phyloP scores from a whole-genome alignment of 257 asterid species.

The Solanum pinnatisectum region DNA sequence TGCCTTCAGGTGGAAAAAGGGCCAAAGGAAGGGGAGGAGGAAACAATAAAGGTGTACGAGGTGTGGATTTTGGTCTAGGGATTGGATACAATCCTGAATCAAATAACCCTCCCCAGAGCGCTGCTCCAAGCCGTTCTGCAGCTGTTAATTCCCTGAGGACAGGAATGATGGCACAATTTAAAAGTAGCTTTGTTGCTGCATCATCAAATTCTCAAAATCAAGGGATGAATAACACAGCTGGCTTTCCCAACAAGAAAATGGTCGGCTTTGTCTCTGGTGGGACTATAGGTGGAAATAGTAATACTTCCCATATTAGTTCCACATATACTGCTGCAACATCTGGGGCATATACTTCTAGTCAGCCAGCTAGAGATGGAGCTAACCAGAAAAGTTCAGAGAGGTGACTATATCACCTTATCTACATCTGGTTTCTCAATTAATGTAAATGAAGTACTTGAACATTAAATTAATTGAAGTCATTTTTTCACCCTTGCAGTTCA shows the following conservation, averaged over 20 bases:
- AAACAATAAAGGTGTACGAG: slow-evolving; percentile 77
- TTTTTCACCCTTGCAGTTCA: slow-evolving; percentile 12
- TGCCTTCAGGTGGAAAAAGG: slow-evolving; percentile 73
- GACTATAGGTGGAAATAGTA: slow-evolving; percentile 74
- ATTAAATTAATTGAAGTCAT: background rate
- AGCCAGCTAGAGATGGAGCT: slow-evolving; percentile 26
- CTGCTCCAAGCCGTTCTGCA: slow-evolving; percentile 51
- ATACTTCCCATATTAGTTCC: slow-evolving; percentile 31
- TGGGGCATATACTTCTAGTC: slow-evolving; percentile 12
- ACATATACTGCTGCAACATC: slow-evolving; percentile 28
- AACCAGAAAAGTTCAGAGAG: slow-evolving; percentile 39
- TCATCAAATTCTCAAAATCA: slow-evolving; percentile 69
- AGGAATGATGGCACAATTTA: slow-evolving; percentile 80
- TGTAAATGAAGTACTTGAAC: background rate
- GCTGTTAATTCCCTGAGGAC: slow-evolving; percentile 60
- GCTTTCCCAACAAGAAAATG: slow-evolving; percentile 38
- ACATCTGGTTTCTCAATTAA: background rate
- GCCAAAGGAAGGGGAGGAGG: slow-evolving; percentile 90
- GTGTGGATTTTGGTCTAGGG: slow-evolving; percentile 92
- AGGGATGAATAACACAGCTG: slow-evolving; percentile 33
- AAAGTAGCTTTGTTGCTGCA: slow-evolving; percentile 78
- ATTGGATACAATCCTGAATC: slow-evolving; percentile 76
- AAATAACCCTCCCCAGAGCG: slow-evolving; percentile 23
- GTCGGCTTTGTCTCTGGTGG: slow-evolving; percentile 96
- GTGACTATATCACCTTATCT: slow-evolving; percentile 17